Evolutionary conservation across 2,329 filamentous ascomycete species (phyloP).

Genomic region (Aspergillus fijiensis): DNA sequence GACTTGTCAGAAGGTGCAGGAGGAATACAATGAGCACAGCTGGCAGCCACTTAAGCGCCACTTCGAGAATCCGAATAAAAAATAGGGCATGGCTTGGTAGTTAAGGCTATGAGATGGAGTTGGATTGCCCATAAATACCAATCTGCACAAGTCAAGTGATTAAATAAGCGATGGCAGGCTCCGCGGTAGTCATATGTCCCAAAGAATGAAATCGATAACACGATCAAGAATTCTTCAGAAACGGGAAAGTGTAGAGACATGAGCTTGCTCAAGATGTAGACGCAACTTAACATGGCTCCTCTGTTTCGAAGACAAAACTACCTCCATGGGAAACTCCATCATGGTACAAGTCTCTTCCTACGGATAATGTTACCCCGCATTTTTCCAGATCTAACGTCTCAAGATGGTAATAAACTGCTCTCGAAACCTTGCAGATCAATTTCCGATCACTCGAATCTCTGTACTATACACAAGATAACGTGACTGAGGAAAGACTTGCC

Average conservation of each 20-base stretch:
- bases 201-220: neutral
- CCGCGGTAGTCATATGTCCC: too few species aligned
- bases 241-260: too few species aligned
- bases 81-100: neutral
- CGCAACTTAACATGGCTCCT: too few species aligned
- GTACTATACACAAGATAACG: neutral
- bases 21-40: slow-evolving; percentile 75
- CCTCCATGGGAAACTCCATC: neutral
- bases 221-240: neutral
- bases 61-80: slow-evolving; percentile 56
- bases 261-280: too few species aligned
- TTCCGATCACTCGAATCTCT: neutral
- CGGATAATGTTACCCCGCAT: neutral
- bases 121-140: too few species aligned
- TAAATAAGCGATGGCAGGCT: too few species aligned
- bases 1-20: slow-evolving; percentile 68
- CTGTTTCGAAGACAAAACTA: too few species aligned
- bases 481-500: neutral
- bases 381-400: neutral
- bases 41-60: slow-evolving; percentile 70
- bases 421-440: neutral
- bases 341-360: neutral
- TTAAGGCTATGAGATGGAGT: too few species aligned
- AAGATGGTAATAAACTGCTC: neutral
- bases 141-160: too few species aligned